Base-by-base conservation (phyloP, 352 stramenopile genomes). In the Phytophthora cryptogea region DNA sequence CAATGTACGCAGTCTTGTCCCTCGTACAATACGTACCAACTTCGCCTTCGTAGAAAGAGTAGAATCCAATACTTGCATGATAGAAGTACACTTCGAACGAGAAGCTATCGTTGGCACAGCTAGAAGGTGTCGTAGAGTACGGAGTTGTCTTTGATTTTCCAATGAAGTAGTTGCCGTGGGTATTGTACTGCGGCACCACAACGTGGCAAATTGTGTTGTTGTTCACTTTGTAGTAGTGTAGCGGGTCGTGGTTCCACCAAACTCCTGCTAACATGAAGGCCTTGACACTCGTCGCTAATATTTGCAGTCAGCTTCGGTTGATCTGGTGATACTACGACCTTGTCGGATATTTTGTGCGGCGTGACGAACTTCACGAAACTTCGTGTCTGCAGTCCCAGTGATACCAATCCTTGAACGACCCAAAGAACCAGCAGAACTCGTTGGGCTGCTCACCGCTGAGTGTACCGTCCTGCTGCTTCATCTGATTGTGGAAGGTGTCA, bases 31-130 rank as follows among this genome's bases (percentile, higher is more conserved):
- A 68, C 4, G 41, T 44, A 7, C 60, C 60, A 1, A 39, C 23
- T 8, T 28, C 36, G 30, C 50, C 46, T 59, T 48, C 36, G 40
- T 58, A 58, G 28, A 50, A 48, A 5, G 51, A 58, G 27, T 58
- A 58, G 39, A 50, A 63, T 1, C 60, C 60, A 20, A 68, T 50
- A 13, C 45, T 63, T 8, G 45, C 60, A 17, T 68, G 53, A 13
- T 63, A 68, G 8, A 68, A 45, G 31, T 68, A 68, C 14, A 63
- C 36, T 4, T 63, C 16, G 16, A 50, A 46, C 11, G 39, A 3
- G 13, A 33, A 43, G 27, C 59, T 60, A 27, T 60, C 8, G 30
- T 41, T 31, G 5, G 39, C 14, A n/a, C 33, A 54, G 27, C 27
- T 44, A 2, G 32, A n/a, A 32, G 52, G 52, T 14, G 40, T 32